Evolutionary conservation across 139 green algal genomes (phyloP).

Genomic region (Closterium sp.): DNA sequence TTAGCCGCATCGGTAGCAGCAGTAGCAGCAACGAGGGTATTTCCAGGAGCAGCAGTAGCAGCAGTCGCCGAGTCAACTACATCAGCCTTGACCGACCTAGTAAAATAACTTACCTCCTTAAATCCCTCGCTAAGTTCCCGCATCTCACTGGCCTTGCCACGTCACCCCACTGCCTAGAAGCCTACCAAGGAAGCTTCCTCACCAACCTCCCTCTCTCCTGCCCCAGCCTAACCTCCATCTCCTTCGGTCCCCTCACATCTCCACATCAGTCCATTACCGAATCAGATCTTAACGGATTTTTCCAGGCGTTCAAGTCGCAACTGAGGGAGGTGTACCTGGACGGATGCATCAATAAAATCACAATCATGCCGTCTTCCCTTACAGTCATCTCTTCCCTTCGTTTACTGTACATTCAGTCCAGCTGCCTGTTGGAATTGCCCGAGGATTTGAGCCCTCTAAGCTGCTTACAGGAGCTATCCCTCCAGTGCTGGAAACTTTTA

Average conservation of each 20-base stretch:
- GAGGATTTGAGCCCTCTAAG: neutral
- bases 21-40: neutral
- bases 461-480: neutral
- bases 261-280: neutral
- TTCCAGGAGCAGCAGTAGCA: neutral
- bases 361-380: neutral
- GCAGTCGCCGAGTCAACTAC: neutral
- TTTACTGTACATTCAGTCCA: neutral
- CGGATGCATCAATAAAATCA: neutral
- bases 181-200: neutral
- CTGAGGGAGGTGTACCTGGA: neutral
- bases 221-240: neutral
- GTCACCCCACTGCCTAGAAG: neutral
- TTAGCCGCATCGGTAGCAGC: neutral
- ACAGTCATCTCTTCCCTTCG: neutral
- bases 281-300: neutral
- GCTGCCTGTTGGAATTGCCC: neutral
- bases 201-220: neutral
- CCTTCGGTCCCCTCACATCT: neutral
- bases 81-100: neutral
- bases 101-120: neutral
- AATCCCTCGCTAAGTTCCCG: neutral
- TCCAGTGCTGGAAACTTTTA: neutral
- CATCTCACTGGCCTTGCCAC: neutral
- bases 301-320: neutral